These are phyloP conservation scores for Wallacemonas sp. DNA, from an alignment of 208 protist species.

Conservation along the genomic window DNA sequence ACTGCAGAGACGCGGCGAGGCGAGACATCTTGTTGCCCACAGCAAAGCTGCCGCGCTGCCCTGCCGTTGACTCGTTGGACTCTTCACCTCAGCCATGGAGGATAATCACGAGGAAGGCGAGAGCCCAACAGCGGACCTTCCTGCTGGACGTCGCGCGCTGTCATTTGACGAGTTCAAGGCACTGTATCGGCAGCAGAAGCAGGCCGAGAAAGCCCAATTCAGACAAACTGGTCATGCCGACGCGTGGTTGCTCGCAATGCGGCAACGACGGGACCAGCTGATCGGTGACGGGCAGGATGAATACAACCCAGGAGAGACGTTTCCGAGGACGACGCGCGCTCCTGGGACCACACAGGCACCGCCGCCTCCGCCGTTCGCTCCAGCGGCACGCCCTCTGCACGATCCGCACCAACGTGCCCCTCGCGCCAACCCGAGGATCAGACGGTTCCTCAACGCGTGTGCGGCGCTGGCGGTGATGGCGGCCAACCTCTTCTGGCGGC, in stretches of 20 bases:
- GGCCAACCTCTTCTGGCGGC: not conserved
- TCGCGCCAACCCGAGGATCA: too few species aligned
- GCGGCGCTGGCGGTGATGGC: not conserved
- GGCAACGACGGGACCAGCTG: not conserved
- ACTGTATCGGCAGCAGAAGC: slow-evolving; percentile 8
- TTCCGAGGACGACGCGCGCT: too few species aligned
- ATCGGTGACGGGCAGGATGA: not conserved
- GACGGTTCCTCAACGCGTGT: not conserved
- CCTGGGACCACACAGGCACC: too few species aligned
- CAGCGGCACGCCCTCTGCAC: too few species aligned
- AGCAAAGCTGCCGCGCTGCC: too few species aligned
- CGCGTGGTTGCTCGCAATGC: not conserved
- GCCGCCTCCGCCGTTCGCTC: too few species aligned
- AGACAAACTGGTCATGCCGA: not conserved
- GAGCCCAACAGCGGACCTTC: not conserved
- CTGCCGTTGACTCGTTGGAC: too few species aligned
- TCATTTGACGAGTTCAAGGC: slow-evolving; percentile 22
- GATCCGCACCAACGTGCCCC: not conserved
- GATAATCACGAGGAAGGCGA: not conserved
- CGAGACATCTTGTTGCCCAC: too few species aligned
- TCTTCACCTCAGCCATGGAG: not conserved
- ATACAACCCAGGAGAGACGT: too few species aligned
- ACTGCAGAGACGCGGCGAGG: too few species aligned
- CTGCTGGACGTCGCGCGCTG: not conserved
- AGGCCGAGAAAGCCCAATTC: not conserved